Conservation (phyloP, 2,329 filamentous ascomycete species). For the Tolypocladium album region DNA sequence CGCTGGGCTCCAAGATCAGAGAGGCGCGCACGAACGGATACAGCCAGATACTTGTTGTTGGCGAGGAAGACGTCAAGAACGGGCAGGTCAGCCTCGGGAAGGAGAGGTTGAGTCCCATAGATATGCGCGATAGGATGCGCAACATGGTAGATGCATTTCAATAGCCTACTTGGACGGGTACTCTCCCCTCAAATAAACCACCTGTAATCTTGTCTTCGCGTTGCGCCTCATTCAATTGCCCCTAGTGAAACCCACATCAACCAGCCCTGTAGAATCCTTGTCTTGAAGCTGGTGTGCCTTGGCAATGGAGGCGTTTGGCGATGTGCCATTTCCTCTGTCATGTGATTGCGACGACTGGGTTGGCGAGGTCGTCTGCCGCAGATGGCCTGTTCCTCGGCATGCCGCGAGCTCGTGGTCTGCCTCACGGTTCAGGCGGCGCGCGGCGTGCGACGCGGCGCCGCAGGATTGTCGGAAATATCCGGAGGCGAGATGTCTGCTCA, state of each 20-base stretch:
- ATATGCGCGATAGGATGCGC: conserved; percentile 33
- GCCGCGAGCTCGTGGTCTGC: neutral
- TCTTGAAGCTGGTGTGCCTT: neutral
- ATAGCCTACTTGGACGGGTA: conserved; percentile 16
- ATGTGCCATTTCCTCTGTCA: neutral
- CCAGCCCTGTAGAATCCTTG: too few relatives aligned
- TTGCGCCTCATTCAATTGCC: neutral
- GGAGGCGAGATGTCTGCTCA: neutral
- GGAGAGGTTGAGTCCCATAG: conserved; percentile 30
- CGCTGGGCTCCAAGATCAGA: conserved; percentile 57
- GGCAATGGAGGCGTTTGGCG: neutral
- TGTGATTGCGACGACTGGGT: neutral
- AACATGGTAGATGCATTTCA: conserved; percentile 36
- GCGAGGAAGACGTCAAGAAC: conserved; percentile 50
- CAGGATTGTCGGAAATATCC: neutral
- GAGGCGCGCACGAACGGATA: conserved; percentile 66
- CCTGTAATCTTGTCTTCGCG: neutral
- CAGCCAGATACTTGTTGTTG: conserved; percentile 63
- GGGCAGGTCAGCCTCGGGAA: conserved; percentile 38
- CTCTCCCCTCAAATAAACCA: neutral
- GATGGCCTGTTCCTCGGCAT: neutral
- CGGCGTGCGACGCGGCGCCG: neutral
- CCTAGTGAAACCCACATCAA: too few relatives aligned
- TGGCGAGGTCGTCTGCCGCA: neutral
- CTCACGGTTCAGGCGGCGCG: neutral